Evolutionary conservation across 164 flowering plant species (phyloP).

Genomic region (Litsea cubeba): DNA sequence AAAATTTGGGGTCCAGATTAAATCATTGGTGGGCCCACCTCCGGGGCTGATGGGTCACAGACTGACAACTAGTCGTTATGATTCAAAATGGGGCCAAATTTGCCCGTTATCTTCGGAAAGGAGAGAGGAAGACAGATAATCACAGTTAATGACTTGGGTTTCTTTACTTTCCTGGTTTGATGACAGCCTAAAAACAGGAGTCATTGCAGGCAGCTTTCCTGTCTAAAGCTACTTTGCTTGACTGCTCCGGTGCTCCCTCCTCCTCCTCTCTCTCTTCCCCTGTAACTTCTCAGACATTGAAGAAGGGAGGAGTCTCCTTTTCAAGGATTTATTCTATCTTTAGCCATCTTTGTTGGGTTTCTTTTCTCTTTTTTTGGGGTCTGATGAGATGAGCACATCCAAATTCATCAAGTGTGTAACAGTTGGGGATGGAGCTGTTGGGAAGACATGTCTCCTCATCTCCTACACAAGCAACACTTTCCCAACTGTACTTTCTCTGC

Average conservation of each 20-base stretch:
- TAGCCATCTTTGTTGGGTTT: neutral
- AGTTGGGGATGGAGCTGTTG: slow-evolving; percentile 78
- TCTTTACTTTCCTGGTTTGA: too few relatives aligned
- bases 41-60: too few relatives aligned
- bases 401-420: slow-evolving; percentile 76
- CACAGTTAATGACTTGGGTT: too few relatives aligned
- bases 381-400: slow-evolving; percentile 32
- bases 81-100: too few relatives aligned
- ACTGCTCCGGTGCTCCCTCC: neutral
- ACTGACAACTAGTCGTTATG: too few relatives aligned
- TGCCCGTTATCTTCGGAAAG: too few relatives aligned
- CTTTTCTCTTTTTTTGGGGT: neutral
- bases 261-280: neutral
- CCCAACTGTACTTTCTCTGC: slow-evolving; percentile 43
- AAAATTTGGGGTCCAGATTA: too few relatives aligned
- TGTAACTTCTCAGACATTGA: neutral
- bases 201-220: neutral
- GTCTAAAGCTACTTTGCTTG: neutral
- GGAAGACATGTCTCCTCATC: slow-evolving; percentile 69
- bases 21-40: too few relatives aligned
- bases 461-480: slow-evolving; percentile 76
- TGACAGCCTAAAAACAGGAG: neutral
- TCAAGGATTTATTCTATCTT: neutral
- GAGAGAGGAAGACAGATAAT: too few relatives aligned
- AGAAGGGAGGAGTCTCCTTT: neutral